A percentile compares a stretch with the other conserved stretches of the same genome.
Conservation (phyloP, 2,329 filamentous ascomycete genomes). For the Penicillium brasilianum region DNA sequence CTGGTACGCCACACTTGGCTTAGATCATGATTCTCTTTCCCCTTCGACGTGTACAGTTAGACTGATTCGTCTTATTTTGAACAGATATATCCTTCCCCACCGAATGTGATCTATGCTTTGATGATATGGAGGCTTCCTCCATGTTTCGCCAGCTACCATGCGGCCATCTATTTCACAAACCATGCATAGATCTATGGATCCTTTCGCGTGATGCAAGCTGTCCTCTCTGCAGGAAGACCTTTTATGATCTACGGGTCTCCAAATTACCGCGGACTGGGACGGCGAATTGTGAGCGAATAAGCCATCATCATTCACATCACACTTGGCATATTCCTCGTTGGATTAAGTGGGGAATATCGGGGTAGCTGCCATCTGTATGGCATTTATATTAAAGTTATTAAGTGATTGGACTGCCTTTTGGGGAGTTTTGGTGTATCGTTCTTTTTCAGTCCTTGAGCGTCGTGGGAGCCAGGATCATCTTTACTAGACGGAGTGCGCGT, state of each 20-base stretch:
- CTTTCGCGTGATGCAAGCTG: conserved; percentile 9
- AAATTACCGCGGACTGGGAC: background rate
- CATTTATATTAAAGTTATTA: background rate
- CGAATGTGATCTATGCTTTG: conserved; percentile 8
- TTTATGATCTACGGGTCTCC: conserved; percentile 7
- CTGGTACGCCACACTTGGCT: background rate
- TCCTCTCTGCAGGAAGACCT: conserved; percentile 5
- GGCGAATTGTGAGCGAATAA: background rate
- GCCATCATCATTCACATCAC: background rate
- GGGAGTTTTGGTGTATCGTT: background rate
- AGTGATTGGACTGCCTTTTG: background rate
- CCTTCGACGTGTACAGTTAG: background rate
- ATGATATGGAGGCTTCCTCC: conserved; percentile 5
- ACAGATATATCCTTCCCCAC: background rate
- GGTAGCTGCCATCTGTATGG: background rate
- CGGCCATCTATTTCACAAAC: conserved; percentile 11
- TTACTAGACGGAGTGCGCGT: no score
- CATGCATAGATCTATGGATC: conserved; percentile 6
- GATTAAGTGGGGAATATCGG: background rate
- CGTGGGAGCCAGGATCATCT: background rate
- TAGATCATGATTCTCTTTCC: background rate
- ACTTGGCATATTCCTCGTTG: background rate
- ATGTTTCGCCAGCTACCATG: conserved; percentile 11
- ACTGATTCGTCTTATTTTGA: background rate
- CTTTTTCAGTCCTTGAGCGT: background rate